Evolutionary conservation across 345 rosid species (phyloP), one percentile per base, ranked within the genome.

Genomic region (Chamaenerion angustifolium): DNA sequence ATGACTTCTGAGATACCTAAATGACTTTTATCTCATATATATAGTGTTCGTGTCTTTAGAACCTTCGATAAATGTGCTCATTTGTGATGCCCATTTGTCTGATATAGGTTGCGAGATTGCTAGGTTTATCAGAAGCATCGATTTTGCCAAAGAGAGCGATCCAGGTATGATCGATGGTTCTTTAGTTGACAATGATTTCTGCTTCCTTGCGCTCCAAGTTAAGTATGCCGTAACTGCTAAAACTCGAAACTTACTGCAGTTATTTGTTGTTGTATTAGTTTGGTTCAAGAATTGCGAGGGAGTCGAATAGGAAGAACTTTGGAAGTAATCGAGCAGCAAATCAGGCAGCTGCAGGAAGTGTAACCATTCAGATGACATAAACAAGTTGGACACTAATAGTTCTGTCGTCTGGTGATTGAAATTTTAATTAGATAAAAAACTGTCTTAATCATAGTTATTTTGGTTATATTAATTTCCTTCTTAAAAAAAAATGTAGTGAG

Each of bases 251-350:
- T 19, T 11, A 18, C 11, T 46, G 35, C 8, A 16, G 17, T 43
- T 43, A 6, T 13, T 25, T 16, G 40, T 48, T 61, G 9, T 40
- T 54, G 42, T 61, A 49, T 40, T 17, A 90, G 94, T 90, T 90
- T 42, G 95, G 98, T n/a, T 86, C 95, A 1, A 79, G 95, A 69
- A 90, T 83, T 15, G 92, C 92, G 1, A 76, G 95, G 73, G 94
- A 86, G 67, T 90, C 95, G 12, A 90, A 86, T 60, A 56, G 87
- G 42, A 81, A 78, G 76, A 86, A 79, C 49, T 86, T 90, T 49
- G 94, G 95, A 62, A 90, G 98, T 48, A 90, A 79, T 52, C 94
- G 94, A 1, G 95, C 95, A 0, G 98, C 98, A 12, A 90, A 90
- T 71, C 88, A 77, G 65, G 98, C 94, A 23, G 83, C 95, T 45